phyloP scores from a whole-genome alignment of 148 eudicot species.

The Rhododendron vialii region DNA sequence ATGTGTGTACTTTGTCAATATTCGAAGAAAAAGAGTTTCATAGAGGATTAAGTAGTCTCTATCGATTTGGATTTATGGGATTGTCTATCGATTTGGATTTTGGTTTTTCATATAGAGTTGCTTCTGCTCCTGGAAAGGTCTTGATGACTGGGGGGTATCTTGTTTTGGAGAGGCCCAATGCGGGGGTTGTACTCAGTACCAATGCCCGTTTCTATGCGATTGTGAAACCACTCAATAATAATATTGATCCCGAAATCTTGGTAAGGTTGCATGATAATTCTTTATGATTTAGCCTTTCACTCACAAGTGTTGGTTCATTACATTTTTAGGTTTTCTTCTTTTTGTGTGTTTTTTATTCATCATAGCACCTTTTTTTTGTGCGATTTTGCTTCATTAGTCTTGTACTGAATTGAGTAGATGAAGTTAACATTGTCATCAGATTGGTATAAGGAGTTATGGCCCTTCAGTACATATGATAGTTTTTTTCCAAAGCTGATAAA shows the following conservation, averaged over 20 bases:
- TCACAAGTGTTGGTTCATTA: background rate
- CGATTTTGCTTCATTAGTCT: background rate
- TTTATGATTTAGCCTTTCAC: background rate
- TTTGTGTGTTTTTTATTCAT: background rate
- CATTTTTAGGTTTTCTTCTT: background rate
- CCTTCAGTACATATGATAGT: background rate
- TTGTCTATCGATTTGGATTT: background rate
- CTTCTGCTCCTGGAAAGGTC: constrained; percentile 74
- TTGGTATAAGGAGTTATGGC: background rate
- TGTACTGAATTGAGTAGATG: background rate
- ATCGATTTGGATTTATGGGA: background rate
- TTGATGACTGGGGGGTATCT: constrained; percentile 52
- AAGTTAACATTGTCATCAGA: background rate
- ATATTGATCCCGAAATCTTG: constrained; percentile 58
- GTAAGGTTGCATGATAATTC: constrained; percentile 59
- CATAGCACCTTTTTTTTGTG: background rate
- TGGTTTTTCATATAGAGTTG: constrained; percentile 47
- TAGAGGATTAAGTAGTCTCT: background rate
- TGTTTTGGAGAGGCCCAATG: constrained; percentile 91
- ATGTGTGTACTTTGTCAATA: background rate
- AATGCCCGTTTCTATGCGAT: constrained; percentile 89
- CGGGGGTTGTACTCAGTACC: constrained; percentile 89
- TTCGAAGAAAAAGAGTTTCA: background rate
- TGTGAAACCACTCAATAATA: constrained; percentile 67
- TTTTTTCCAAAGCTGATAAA: background rate